Evolutionary conservation across 106 monocot genomes (phyloP), one percentile per base, ranked within the genome.

Genomic region (Allium cepa): DNA sequence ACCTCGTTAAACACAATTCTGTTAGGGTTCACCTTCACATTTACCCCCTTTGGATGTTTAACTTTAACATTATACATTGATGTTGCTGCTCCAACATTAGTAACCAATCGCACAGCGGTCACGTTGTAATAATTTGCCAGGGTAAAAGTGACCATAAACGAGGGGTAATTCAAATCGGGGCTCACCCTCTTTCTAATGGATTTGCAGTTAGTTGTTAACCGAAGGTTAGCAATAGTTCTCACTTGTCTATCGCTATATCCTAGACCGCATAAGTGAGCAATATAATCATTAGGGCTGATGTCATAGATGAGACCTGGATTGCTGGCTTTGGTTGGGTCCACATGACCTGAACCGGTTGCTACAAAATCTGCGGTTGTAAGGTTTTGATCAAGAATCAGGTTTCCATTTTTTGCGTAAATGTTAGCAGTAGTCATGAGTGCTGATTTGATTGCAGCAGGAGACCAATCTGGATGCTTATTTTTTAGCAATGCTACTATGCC

Each of bases 1-100:
- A 45, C 28, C 57, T 65, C 18, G 26, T 74, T 63, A 59, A 81
- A 81, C 18, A n/a, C 45, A 5, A 81, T 13, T 50, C 5, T 73
- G 4, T 63, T 17, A 8, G 84, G 84, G 7, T 57, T 51, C n/a
- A 85, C 74, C 4, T 9, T 53, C 57, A 75, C 77, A 8, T 28
- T 26, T 17, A 78, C 58, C 14, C 71, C 67, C 9, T 50, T n/a
- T 45, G 79, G 84, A 17, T 27, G 67, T 0, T 58, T 64, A 13
- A 84, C 59, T 56, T 70, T 17, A 14, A 65, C 79, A 14, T 4
- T 7, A 28, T 80, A 84, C 11, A 46, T 56, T 2, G 84, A 66
- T 17, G 46, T 47, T 15, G 65, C 45, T 26, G 59, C 62, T 15
- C 77, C 77, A 12, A 84, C 84, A 50, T 75, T 82, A 14, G 60